A percentile compares a stretch with the other conserved stretches of the same genome.
These are phyloP conservation scores for Aspergillus taichungensis DNA, from an alignment of 495 filamentous ascomycete species.

Conservation along the genomic window DNA sequence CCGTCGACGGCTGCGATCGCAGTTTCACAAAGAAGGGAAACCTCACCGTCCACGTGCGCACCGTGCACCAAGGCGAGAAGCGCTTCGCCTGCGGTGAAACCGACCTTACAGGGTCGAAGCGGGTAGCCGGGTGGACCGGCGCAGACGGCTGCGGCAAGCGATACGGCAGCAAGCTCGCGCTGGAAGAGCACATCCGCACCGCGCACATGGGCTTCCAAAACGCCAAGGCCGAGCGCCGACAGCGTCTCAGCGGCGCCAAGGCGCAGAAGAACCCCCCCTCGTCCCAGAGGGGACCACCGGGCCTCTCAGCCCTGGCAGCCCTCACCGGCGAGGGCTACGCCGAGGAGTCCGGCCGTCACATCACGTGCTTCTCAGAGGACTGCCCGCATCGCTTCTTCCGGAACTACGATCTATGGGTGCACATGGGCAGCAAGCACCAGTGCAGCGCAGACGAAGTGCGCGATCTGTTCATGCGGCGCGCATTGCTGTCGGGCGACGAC, in stretches of 20 bases:
- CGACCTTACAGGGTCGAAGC: conserved; percentile 48
- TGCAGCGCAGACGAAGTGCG: conserved; percentile 43
- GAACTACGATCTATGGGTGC: conserved; percentile 57
- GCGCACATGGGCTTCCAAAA: conserved; percentile 55
- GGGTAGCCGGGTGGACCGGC: conserved; percentile 54
- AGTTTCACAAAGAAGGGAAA: conserved; percentile 72
- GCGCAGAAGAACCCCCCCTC: conserved; percentile 6
- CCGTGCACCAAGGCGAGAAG: conserved; percentile 58
- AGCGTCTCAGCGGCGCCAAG: conserved; percentile 24
- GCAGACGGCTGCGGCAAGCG: conserved; percentile 55
- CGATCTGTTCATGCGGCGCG: conserved; percentile 35
- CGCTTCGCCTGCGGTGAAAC: conserved; percentile 66
- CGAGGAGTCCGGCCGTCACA: conserved; percentile 42
- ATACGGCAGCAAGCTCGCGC: conserved; percentile 59
- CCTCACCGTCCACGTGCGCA: conserved; percentile 66
- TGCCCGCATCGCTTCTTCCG: conserved; percentile 57
- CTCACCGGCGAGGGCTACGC: conserved; percentile 54
- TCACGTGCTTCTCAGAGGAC: conserved; percentile 43
- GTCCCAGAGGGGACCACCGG: conserved; percentile 5
- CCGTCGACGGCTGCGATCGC: conserved; percentile 53
- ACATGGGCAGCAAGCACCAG: conserved; percentile 49
- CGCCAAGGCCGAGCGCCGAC: conserved; percentile 35
- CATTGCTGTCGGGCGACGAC: conserved; percentile 24
- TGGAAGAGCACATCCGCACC: conserved; percentile 75
- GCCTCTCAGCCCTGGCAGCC: conserved; percentile 29